These are phyloP conservation scores for Mucor ambiguus DNA, from an alignment of 371 early-diverging fungal genomes.

Conservation along the genomic window DNA sequence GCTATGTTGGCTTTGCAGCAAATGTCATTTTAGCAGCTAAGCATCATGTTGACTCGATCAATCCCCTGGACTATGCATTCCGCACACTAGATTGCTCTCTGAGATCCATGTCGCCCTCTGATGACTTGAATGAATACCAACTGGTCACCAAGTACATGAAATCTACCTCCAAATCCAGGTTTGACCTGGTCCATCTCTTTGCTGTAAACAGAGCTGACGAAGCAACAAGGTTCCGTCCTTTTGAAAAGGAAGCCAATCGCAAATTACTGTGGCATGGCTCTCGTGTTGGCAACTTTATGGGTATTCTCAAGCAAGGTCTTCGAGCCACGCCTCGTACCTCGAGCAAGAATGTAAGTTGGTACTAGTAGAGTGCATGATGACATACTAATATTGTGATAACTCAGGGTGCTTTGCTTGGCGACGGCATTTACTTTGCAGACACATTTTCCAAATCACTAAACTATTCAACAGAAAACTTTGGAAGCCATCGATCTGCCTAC, in stretches of 20 bases:
- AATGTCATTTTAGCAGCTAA: constrained; percentile 59
- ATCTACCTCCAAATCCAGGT: constrained; percentile 23
- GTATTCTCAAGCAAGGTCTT: constrained; percentile 51
- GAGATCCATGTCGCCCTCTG: constrained; percentile 14
- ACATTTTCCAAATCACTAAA: constrained; percentile 50
- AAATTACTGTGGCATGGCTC: constrained; percentile 59
- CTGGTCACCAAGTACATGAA: constrained; percentile 50
- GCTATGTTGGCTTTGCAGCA: constrained; percentile 53
- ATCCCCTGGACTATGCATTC: constrained; percentile 60
- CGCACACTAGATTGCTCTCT: constrained; percentile 43
- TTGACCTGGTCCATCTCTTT: constrained; percentile 49
- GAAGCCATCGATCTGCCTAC: constrained; percentile 20
- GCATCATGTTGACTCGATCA: constrained; percentile 28
- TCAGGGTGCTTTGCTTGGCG: constrained; percentile 52
- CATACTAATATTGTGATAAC: not conserved
- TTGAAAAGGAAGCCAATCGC: constrained; percentile 32
- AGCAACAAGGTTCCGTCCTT: constrained; percentile 26
- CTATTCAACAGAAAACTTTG: constrained; percentile 34
- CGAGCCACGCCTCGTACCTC: constrained; percentile 36
- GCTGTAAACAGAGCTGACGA: constrained; percentile 37
- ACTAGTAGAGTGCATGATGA: not conserved
- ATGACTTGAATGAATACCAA: constrained; percentile 27
- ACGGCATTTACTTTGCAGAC: constrained; percentile 68
- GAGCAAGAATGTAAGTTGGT: constrained; percentile 28
- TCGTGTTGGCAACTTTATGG: constrained; percentile 45